phyloP scores from a whole-genome alignment of 768 basidiomycete genomes.

The Strobilomyces dryophilus region DNA sequence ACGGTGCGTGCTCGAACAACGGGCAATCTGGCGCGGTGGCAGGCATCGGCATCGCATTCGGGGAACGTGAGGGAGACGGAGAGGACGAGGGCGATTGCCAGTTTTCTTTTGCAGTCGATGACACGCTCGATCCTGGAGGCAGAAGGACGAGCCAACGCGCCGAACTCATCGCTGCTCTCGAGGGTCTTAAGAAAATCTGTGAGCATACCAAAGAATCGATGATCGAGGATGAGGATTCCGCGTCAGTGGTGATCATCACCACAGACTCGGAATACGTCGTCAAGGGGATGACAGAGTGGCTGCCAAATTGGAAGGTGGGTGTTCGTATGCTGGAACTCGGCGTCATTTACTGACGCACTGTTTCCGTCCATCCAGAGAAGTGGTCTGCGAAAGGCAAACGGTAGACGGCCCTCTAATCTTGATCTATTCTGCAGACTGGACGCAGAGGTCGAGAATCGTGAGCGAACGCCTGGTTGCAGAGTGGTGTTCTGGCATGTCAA shows the following conservation, averaged over 20 bases:
- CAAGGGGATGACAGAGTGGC: slow-evolving; percentile 7
- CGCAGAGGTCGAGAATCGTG: not conserved
- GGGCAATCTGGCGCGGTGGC: slow-evolving; percentile 17
- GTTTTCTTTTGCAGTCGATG: slow-evolving; percentile 20
- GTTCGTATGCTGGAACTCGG: not conserved
- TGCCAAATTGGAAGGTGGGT: slow-evolving; percentile 7
- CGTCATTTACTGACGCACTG: not conserved
- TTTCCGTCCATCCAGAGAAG: not conserved
- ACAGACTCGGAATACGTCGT: slow-evolving; percentile 9
- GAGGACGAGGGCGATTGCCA: not conserved
- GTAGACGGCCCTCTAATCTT: slow-evolving; percentile 3
- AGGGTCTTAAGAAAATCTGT: slow-evolving; percentile 13
- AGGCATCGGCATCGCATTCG: slow-evolving; percentile 1
- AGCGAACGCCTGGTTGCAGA: not conserved
- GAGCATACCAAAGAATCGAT: not conserved
- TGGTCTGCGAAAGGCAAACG: not conserved
- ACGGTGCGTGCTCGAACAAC: slow-evolving; percentile 33
- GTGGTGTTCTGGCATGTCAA: slow-evolving; percentile 26
- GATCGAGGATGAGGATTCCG: no score
- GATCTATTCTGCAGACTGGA: slow-evolving; percentile 6
- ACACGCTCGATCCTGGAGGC: slow-evolving; percentile 15
- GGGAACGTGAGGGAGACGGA: not conserved
- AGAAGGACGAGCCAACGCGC: slow-evolving; percentile 30
- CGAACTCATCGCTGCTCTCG: slow-evolving; percentile 29
- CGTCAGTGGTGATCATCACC: not conserved